These are phyloP conservation scores for Scedosporium minutisporum DNA, from an alignment of 2,329 filamentous ascomycete species.

Conservation along the genomic window DNA sequence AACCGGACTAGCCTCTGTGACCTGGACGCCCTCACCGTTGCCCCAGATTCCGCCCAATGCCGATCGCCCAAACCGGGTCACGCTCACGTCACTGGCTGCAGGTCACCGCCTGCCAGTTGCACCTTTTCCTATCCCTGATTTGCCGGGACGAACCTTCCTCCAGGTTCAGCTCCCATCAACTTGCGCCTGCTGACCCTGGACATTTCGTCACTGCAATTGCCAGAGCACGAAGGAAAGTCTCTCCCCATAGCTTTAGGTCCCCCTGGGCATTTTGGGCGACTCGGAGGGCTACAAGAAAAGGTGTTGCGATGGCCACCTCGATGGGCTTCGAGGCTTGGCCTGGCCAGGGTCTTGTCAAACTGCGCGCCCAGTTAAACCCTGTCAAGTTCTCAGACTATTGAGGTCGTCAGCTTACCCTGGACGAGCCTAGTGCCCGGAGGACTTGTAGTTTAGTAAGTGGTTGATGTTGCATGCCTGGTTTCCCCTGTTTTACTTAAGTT, in stretches of 20 bases:
- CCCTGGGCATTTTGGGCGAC: background rate
- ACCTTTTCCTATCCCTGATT: background rate
- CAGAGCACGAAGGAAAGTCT: background rate
- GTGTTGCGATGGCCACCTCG: background rate
- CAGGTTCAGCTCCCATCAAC: background rate
- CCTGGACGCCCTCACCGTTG: background rate
- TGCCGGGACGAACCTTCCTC: background rate
- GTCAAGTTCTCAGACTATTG: background rate
- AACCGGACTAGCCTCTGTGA: background rate
- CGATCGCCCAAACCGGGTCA: background rate
- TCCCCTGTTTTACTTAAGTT: background rate
- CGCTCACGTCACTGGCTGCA: background rate
- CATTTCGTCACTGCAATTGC: background rate
- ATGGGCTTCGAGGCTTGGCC: background rate
- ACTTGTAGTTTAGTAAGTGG: background rate
- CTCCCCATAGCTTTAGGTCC: no score
- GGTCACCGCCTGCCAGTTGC: background rate
- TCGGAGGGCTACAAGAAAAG: background rate
- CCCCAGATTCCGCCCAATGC: background rate
- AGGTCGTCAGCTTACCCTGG: background rate
- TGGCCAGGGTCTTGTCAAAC: background rate
- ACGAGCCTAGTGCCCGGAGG: background rate
- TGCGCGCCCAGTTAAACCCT: background rate
- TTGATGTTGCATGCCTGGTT: background rate
- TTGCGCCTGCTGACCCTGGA: background rate